Evolutionary conservation across 2,329 filamentous ascomycete genomes (phyloP).

Genomic region (Fusarium anthophilum): DNA sequence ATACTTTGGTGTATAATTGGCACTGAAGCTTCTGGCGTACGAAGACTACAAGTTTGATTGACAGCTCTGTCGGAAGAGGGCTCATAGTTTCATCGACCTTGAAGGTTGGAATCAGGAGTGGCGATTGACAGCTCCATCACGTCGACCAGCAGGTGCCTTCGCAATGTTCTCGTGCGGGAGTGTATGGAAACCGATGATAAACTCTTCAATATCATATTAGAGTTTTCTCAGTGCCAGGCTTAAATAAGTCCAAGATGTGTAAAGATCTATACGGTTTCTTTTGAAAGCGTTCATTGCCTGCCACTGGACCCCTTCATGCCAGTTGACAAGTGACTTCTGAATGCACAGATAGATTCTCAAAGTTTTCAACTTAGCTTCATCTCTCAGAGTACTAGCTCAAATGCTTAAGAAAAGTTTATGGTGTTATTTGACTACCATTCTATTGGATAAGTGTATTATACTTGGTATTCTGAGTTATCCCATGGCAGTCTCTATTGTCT

Average conservation of each 20-base stretch:
- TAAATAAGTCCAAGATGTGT: background rate
- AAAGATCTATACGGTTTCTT: background rate
- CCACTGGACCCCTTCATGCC: background rate
- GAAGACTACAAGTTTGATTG: background rate
- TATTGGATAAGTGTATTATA: background rate
- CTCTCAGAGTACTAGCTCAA: too few relatives aligned
- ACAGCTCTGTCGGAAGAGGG: background rate
- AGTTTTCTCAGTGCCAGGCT: background rate
- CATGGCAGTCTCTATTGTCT: background rate
- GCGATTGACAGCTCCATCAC: background rate
- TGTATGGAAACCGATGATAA: too few relatives aligned
- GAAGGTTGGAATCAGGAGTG: background rate
- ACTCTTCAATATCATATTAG: background rate
- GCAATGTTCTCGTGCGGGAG: background rate
- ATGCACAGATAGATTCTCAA: background rate
- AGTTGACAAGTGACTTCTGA: background rate
- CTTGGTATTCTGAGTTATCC: background rate
- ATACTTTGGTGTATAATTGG: background rate
- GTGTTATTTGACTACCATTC: accelerated
- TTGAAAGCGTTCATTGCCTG: too few relatives aligned
- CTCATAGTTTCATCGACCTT: background rate
- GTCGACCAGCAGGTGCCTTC: too few relatives aligned
- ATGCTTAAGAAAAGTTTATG: accelerated
- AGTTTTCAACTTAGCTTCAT: background rate
- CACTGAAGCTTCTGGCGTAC: background rate